phyloP scores from a whole-genome alignment of 1,284 basidiomycete genomes.

The Xanthoconium separans region DNA sequence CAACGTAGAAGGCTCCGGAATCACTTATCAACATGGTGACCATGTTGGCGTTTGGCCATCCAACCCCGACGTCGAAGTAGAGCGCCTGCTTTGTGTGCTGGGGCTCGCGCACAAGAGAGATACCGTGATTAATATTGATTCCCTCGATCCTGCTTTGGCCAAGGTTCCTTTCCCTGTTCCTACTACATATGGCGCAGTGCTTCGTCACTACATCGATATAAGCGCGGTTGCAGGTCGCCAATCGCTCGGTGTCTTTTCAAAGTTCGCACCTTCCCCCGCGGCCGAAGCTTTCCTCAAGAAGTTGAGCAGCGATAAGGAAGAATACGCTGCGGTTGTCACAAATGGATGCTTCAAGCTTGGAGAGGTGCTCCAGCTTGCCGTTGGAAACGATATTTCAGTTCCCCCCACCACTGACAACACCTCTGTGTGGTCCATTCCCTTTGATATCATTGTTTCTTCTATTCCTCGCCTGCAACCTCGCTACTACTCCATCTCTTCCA shows the following conservation, averaged over 20 bases:
- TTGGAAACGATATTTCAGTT: conserved; percentile 69
- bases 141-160: conserved; percentile 94
- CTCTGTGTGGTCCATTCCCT: conserved; percentile 90
- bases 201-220: conserved; percentile 97
- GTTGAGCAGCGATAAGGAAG: conserved; percentile 86
- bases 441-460: conserved; percentile 93
- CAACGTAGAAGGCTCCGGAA: conserved; percentile 91
- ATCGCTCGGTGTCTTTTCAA: conserved; percentile 82
- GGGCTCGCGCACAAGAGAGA: conserved; percentile 81
- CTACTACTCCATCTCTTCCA: conserved; percentile 98
- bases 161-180: conserved; percentile 99
- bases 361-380: conserved; percentile 87
- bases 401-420: conserved; percentile 67
- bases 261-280: conserved; percentile 83
- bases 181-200: conserved; percentile 91
- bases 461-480: conserved; percentile 93
- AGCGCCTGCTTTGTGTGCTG: conserved; percentile 83
- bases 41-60: conserved; percentile 97
- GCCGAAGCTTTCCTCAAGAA: conserved; percentile 75
- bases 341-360: conserved; percentile 87
- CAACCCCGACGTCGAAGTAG: conserved; percentile 91
- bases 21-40: conserved; percentile 98
- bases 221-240: conserved; percentile 92
- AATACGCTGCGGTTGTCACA: conserved; percentile 75
- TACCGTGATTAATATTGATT: conserved; percentile 87